Conservation (phyloP, 106 monocot genomes). For the Hemerocallis citrina region DNA sequence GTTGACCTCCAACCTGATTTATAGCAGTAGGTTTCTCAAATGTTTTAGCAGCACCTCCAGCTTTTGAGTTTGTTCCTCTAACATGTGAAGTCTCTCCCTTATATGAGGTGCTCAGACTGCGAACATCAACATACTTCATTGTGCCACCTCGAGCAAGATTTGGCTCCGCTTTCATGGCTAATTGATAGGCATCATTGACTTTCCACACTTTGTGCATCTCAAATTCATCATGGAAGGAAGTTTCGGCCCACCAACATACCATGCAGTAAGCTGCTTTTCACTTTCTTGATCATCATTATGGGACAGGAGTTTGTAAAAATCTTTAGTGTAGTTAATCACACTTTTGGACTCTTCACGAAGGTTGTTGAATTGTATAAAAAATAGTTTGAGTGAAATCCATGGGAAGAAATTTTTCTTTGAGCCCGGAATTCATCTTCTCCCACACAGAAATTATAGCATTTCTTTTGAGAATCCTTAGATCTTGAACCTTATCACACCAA, state of each 20-base stretch:
- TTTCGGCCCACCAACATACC: neutral
- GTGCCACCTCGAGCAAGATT: neutral
- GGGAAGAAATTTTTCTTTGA: neutral
- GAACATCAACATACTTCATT: neutral
- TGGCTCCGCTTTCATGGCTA: neutral
- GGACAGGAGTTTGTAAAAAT: neutral
- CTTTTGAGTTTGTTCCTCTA: neutral
- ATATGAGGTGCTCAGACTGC: neutral
- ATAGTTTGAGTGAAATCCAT: neutral
- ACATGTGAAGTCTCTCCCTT: neutral
- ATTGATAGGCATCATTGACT: neutral
- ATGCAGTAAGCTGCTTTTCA: neutral
- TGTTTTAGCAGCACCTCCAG: too few species aligned
- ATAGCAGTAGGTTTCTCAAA: too few species aligned
- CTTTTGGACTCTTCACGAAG: neutral
- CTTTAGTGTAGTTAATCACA: neutral
- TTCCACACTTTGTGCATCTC: neutral
- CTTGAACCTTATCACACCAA: constrained; percentile 1
- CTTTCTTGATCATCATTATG: neutral
- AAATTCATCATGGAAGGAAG: neutral
- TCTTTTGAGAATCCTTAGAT: neutral
- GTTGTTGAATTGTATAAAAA: neutral
- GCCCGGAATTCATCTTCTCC: neutral
- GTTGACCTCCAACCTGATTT: too few species aligned
- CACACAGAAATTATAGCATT: neutral